Evolutionary conservation across 2,329 filamentous ascomycete genomes (phyloP).

Genomic region (Aspergillus pseudoviridinutans): DNA sequence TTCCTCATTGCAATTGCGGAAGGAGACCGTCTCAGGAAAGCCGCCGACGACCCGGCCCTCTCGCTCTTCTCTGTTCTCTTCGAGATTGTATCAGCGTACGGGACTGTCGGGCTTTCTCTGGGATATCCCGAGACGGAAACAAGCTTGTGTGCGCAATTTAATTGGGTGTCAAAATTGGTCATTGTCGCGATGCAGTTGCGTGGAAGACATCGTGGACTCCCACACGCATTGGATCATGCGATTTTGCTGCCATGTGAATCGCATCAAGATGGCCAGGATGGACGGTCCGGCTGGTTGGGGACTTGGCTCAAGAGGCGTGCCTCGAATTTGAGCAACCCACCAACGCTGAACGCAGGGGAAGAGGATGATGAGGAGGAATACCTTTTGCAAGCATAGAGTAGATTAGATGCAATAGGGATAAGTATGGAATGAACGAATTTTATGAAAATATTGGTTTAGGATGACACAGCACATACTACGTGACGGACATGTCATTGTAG

Average conservation of each 20-base stretch:
- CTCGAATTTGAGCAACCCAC: neutral
- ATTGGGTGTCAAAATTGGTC: slow-evolving; percentile 59
- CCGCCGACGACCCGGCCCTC: slow-evolving; percentile 51
- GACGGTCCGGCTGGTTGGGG: neutral
- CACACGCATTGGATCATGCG: slow-evolving; percentile 63
- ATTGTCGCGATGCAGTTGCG: slow-evolving; percentile 62
- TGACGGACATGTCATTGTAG: neutral
- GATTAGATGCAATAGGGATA: neutral
- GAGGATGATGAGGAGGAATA: neutral
- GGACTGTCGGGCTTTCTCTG: slow-evolving; percentile 82
- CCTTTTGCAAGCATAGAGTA: neutral
- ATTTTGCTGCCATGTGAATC: slow-evolving; percentile 60
- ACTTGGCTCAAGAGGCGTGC: neutral
- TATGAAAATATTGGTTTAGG: neutral
- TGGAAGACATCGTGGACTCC: slow-evolving; percentile 59
- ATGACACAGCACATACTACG: no score
- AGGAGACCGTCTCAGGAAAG: slow-evolving; percentile 62
- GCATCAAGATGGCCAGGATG: neutral
- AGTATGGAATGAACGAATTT: neutral
- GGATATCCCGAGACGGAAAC: slow-evolving; percentile 71
- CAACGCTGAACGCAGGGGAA: neutral
- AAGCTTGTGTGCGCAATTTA: slow-evolving; percentile 76
- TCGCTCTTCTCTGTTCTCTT: slow-evolving; percentile 67
- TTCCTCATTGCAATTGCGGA: slow-evolving; percentile 89
- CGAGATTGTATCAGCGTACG: slow-evolving; percentile 82